Conservation (phyloP, 306 rosid species). For the Begonia masoniana region DNA sequence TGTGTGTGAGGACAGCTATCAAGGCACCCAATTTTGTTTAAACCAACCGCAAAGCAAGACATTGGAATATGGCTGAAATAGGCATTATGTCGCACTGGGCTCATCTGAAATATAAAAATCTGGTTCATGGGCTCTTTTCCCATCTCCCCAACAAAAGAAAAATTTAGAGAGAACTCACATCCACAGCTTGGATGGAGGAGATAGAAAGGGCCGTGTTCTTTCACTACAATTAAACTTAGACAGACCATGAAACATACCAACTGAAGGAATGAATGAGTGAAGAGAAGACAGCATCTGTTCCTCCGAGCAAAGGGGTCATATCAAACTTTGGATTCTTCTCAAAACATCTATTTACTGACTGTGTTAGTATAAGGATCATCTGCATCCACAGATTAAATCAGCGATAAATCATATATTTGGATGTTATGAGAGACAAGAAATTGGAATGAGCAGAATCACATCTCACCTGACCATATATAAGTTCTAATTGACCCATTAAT, state of each 20-base stretch:
- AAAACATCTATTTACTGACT: conserved; percentile 83
- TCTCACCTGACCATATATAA: conserved; percentile 79
- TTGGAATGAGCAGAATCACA: no score
- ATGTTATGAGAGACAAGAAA: no score
- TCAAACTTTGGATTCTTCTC: conserved; percentile 99
- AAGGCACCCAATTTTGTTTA: no score
- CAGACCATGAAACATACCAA: conserved; percentile 62
- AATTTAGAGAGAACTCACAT: background rate
- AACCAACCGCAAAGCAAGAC: no score
- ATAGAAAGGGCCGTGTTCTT: conserved; percentile 1
- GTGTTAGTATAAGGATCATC: conserved; percentile 88
- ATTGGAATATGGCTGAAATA: no score
- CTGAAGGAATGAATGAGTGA: conserved; percentile 85
- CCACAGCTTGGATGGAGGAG: conserved; percentile 2
- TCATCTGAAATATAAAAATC: no score
- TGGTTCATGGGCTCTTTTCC: no score
- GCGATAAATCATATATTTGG: no score
- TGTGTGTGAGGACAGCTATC: no score
- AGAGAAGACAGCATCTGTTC: conserved; percentile 92
- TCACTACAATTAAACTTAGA: conserved; percentile 6
- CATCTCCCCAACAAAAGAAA: background rate
- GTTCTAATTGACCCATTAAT: conserved; percentile 71
- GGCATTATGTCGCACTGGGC: no score
- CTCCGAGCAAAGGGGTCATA: conserved; percentile 95
- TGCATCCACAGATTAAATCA: conserved; percentile 28